Percentiles rank a stretch among this genome's conserved stretches.
Evolutionary conservation across 2,329 filamentous ascomycete genomes (phyloP).

Genomic region (Aspergillus neotritici): DNA sequence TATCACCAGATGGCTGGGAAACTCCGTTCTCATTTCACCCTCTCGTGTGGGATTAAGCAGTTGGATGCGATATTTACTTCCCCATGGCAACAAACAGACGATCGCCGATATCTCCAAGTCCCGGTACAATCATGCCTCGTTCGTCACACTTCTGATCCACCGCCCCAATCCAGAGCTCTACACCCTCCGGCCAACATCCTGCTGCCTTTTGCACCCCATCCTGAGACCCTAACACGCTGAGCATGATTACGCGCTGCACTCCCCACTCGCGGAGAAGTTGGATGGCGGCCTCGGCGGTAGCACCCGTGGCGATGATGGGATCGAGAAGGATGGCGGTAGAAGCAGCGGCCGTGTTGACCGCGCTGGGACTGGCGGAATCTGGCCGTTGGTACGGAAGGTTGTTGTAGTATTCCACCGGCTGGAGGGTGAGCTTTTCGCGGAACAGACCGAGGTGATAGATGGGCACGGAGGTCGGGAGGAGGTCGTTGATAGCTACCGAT

Average conservation of each 20-base stretch:
- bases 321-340: slow-evolving; percentile 79
- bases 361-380: slow-evolving; percentile 24
- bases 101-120: slow-evolving; percentile 85
- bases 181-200: slow-evolving; percentile 61
- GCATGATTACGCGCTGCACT: slow-evolving; percentile 70
- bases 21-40: too few species aligned
- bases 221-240: slow-evolving; percentile 67
- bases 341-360: slow-evolving; percentile 39
- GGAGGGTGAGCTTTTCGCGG: slow-evolving; percentile 78
- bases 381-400: slow-evolving; percentile 67
- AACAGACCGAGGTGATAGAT: slow-evolving; percentile 94
- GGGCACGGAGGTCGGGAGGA: slow-evolving; percentile 73
- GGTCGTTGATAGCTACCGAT: slow-evolving; percentile 60
- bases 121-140: slow-evolving; percentile 86
- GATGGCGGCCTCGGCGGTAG: slow-evolving; percentile 83
- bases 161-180: slow-evolving; percentile 69
- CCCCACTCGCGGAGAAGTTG: slow-evolving; percentile 88
- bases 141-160: slow-evolving; percentile 67
- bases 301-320: slow-evolving; percentile 88
- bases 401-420: slow-evolving; percentile 96
- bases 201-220: slow-evolving; percentile 68
- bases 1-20: too few species aligned
- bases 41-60: too few species aligned
- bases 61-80: slow-evolving; percentile 55
- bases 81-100: slow-evolving; percentile 82